phyloP scores from a whole-genome alignment of 1,284 basidiomycete genomes.

The Jaminaea rosea region DNA sequence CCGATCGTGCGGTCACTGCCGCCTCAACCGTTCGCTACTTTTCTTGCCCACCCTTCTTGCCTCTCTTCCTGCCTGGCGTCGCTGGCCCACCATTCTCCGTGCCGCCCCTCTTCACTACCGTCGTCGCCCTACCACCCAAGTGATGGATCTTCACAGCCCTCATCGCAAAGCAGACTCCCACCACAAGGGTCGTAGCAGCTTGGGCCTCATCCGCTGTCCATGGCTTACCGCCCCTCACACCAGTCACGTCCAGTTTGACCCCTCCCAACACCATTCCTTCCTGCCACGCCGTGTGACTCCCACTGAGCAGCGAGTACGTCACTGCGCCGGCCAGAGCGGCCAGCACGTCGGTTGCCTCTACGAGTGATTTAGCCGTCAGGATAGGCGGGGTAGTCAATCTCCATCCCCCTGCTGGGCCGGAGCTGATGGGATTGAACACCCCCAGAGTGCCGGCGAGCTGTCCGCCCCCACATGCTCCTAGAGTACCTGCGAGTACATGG shows the following conservation, averaged over 20 bases:
- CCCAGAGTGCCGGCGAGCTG: conserved; percentile 30
- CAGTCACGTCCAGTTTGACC: too few species aligned
- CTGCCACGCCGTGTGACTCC: conserved; percentile 20
- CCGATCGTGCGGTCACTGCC: too few species aligned
- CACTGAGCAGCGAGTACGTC: conserved; percentile 17
- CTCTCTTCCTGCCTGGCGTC: too few species aligned
- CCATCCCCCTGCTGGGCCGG: conserved; percentile 15
- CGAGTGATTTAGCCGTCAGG: conserved; percentile 15
- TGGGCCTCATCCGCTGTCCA: conserved; percentile 10
- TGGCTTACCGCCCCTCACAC: background rate
- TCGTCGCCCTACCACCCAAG: too few species aligned
- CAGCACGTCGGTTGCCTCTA: conserved; percentile 25
- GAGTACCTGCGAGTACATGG: conserved; percentile 25
- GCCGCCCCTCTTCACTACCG: too few species aligned
- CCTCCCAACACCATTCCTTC: too few species aligned
- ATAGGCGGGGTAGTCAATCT: conserved; percentile 22
- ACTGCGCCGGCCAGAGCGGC: conserved; percentile 22
- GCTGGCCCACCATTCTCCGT: too few species aligned
- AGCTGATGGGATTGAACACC: conserved; percentile 20
- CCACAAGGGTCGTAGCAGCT: conserved; percentile 27
- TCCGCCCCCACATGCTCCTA: conserved; percentile 31
- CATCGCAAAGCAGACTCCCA: conserved; percentile 21
- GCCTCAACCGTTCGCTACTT: too few species aligned
- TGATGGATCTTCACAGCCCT: conserved; percentile 23
- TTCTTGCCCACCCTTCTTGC: too few species aligned